Evolutionary conservation across 2,329 filamentous ascomycete species (phyloP).

Genomic region (Cladosporium colombiae): DNA sequence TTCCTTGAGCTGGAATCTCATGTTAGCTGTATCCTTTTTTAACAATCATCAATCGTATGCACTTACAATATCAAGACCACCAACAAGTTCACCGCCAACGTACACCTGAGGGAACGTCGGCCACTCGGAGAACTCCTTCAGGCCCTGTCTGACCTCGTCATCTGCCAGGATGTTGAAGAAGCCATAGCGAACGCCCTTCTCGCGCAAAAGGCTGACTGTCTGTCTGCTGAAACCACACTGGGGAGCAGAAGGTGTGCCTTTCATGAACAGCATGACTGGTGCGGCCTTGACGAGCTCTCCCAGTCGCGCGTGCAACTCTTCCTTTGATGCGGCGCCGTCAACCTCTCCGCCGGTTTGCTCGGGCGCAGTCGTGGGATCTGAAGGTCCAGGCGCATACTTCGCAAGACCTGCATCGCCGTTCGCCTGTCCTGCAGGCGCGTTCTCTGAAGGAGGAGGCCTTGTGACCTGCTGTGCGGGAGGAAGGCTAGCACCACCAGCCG

Average conservation of each 20-base stretch:
- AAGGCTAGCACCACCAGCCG: slow-evolving; percentile 39
- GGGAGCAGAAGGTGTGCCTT: slow-evolving; percentile 83
- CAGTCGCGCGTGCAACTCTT: slow-evolving; percentile 81
- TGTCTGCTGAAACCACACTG: slow-evolving; percentile 94
- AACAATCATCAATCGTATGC: background rate
- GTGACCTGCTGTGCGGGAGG: slow-evolving; percentile 47
- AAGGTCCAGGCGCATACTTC: slow-evolving; percentile 46
- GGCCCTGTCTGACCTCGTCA: slow-evolving; percentile 90
- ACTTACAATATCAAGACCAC: slow-evolving; percentile 92
- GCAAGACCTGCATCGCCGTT: slow-evolving; percentile 40
- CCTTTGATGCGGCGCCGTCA: slow-evolving; percentile 57
- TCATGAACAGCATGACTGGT: slow-evolving; percentile 98
- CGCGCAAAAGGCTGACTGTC: slow-evolving; percentile 80
- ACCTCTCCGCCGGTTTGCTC: slow-evolving; percentile 45
- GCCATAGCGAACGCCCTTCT: slow-evolving; percentile 90
- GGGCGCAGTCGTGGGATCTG: slow-evolving; percentile 50
- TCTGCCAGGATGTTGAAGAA: slow-evolving; percentile 99
- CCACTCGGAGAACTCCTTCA: slow-evolving; percentile 99
- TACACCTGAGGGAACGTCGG: slow-evolving; percentile 96
- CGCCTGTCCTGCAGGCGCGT: slow-evolving; percentile 37
- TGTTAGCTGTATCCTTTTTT: slow-evolving; percentile 2
- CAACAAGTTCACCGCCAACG: slow-evolving; percentile 85
- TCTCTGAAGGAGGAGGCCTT: slow-evolving; percentile 45
- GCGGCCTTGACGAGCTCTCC: slow-evolving; percentile 88
- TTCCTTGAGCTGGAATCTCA: slow-evolving; percentile 73